Base-by-base conservation (phyloP, 2,329 filamentous ascomycete species). In the Aspergillus candidus region DNA sequence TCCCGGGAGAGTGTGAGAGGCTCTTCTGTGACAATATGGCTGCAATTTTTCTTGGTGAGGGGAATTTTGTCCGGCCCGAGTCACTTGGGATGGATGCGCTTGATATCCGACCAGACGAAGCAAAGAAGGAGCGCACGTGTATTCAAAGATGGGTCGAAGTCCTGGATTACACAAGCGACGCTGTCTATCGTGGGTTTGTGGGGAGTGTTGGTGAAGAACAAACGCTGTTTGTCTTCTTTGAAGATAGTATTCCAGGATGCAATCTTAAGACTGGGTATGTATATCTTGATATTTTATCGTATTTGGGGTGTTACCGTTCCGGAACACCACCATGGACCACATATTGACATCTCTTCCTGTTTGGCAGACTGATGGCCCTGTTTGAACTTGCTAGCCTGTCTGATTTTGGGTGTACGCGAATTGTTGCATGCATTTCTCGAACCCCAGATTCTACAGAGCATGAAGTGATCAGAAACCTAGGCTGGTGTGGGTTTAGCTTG, bases 1-100 rank as follows among this genome's bases (percentile, higher is more conserved):
- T 95, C 79, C 89, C 86, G 87, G 89, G 86, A 89, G 89, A 95
- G 88, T 94, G 90, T 95, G 90, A 95, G 89, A 96, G 90, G 79
- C 91, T 95, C 84, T 94, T 95, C 82, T 95, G 90, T 76, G 88
- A 91, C 84, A 84, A 83, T 79, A 87, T 95, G 83, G 86, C 81
- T 75, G 76, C 83, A 76, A 85, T 87, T 77, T 95, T 96, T 82
- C 86, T 85, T 79, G 90, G 88, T 94, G 89, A 94, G 88, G 83
- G 84, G 86, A 83, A 82, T 73, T 70, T 74, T 77, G 79, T 72
- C 69, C 73, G 74, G 76, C 78, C 82, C 81, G 84, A 81, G 84
- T 91, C 87, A 81, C 80, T 85, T 81, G 84, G 85, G 79, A 82
- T 86, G 82, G 83, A 81, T 91, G 81, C 83, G 82, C 72, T 67